Percentiles rank a stretch among this genome's conserved stretches.
Evolutionary conservation across 2,329 filamentous ascomycete species (phyloP).

Genomic region (Bertia moriformis): DNA sequence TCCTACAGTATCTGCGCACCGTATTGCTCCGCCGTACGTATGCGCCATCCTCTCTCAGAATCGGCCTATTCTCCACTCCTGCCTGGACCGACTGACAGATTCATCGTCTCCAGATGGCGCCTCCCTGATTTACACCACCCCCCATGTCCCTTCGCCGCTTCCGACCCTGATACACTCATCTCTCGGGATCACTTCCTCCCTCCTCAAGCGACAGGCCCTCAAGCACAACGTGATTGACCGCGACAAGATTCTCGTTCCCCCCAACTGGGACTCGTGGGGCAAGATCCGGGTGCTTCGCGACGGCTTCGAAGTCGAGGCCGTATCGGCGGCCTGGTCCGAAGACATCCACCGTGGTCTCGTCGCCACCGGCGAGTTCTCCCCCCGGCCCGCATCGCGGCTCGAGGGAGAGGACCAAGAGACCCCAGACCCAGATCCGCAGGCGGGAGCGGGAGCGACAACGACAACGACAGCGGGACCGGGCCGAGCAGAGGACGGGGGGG

Average conservation of each 20-base stretch:
- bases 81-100: slow-evolving; percentile 6
- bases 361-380: slow-evolving; percentile 12
- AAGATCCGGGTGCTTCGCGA: slow-evolving; percentile 88
- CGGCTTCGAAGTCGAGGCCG: slow-evolving; percentile 76
- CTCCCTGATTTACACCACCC: slow-evolving; percentile 72
- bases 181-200: slow-evolving; percentile 68
- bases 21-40: slow-evolving; percentile 68
- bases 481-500: slow-evolving; percentile 16
- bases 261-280: slow-evolving; percentile 97
- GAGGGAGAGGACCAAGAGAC: slow-evolving; percentile 10
- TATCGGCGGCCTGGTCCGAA: slow-evolving; percentile 73
- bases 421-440: slow-evolving; percentile 9
- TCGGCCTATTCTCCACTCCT: slow-evolving; percentile 4
- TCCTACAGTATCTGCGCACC: slow-evolving; percentile 83
- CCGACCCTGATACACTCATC: slow-evolving; percentile 72
- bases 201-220: slow-evolving; percentile 63
- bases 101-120: slow-evolving; percentile 47
- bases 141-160: slow-evolving; percentile 61
- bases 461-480: slow-evolving; percentile 11
- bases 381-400: slow-evolving; percentile 6
- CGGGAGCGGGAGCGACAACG: slow-evolving; percentile 8
- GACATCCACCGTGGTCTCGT: slow-evolving; percentile 54
- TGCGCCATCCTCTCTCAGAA: slow-evolving; percentile 8
- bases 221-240: slow-evolving; percentile 87
- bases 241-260: slow-evolving; percentile 84